Conservation (phyloP, 2,329 filamentous ascomycete species). For the Aspergillus sp. region DNA sequence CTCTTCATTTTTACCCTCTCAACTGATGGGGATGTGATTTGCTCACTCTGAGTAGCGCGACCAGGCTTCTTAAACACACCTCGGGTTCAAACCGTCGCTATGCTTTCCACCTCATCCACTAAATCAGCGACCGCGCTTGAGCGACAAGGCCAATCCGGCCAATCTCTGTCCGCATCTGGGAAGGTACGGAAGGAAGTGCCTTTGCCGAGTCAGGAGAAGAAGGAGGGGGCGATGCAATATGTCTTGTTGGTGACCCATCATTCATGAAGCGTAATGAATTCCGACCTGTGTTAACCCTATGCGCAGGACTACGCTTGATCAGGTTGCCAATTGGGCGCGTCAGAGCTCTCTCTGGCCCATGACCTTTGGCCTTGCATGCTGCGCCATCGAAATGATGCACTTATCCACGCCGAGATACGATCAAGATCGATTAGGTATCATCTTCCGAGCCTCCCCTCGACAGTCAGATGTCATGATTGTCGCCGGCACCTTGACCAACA, state of each 20-base stretch:
- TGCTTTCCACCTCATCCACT: slow-evolving; percentile 44
- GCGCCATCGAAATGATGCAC: slow-evolving; percentile 93
- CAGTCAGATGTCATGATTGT: slow-evolving; percentile 94
- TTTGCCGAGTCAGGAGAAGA: slow-evolving; percentile 51
- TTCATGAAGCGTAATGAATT: neutral
- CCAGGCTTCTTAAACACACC: slow-evolving; percentile 30
- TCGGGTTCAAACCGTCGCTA: slow-evolving; percentile 37
- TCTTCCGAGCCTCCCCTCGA: slow-evolving; percentile 83
- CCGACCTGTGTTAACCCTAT: neutral
- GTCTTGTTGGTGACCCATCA: slow-evolving; percentile 40
- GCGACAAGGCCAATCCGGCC: slow-evolving; percentile 32
- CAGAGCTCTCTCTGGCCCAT: slow-evolving; percentile 89
- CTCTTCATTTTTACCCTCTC: neutral
- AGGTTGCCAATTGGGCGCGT: slow-evolving; percentile 82
- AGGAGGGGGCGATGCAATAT: slow-evolving; percentile 53
- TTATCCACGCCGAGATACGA: slow-evolving; percentile 87
- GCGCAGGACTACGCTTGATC: slow-evolving; percentile 55
- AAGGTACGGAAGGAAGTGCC: slow-evolving; percentile 49
- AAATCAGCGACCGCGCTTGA: slow-evolving; percentile 45
- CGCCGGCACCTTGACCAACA: slow-evolving; percentile 89
- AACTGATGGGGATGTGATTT: neutral
- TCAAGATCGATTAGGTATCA: slow-evolving; percentile 84
- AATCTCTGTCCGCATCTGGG: slow-evolving; percentile 41
- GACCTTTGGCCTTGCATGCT: slow-evolving; percentile 89
- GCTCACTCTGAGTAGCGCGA: slow-evolving; percentile 28